Evolutionary conservation across 768 basidiomycete genomes (phyloP).

Genomic region (Hypholoma fasciculare): DNA sequence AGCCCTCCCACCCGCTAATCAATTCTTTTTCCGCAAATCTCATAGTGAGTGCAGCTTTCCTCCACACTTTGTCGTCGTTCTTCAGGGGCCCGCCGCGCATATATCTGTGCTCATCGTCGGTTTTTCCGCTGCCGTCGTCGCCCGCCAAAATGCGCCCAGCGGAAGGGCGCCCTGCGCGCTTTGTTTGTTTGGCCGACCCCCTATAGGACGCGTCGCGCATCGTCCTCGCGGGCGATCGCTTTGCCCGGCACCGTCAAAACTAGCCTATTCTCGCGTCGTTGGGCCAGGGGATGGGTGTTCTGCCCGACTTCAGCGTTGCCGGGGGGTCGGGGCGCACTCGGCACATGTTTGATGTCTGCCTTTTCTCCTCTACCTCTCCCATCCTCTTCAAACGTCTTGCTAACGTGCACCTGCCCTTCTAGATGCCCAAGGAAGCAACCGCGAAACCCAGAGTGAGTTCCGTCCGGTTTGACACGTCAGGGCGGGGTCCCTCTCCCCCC

Average conservation of each 20-base stretch:
- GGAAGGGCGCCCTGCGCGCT: conserved; percentile 20
- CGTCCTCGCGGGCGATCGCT: conserved; percentile 14
- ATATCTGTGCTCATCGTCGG: conserved; percentile 3
- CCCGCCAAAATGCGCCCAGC: conserved; percentile 7
- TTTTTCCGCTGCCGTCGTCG: conserved; percentile 15
- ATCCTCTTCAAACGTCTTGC: conserved; percentile 10
- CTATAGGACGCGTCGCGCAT: conserved; percentile 28
- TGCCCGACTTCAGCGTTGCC: conserved; percentile 16
- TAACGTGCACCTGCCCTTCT: conserved; percentile 20
- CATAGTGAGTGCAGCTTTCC: conserved; percentile 18
- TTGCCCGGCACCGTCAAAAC: conserved; percentile 9
- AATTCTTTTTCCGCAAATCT: conserved; percentile 17
- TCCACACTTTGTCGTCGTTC: conserved; percentile 9
- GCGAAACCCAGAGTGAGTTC: conserved; percentile 66
- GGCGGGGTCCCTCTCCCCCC: neutral
- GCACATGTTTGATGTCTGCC: conserved; percentile 5
- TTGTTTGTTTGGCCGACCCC: conserved; percentile 33
- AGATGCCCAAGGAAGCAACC: conserved; percentile 80
- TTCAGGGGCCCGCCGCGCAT: conserved; percentile 3
- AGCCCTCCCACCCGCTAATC: conserved; percentile 21
- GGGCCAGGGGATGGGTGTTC: conserved; percentile 7
- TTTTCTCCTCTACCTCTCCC: conserved; percentile 9
- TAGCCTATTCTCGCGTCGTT: conserved; percentile 17
- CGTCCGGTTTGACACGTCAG: conserved; percentile 19
- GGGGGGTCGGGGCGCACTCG: neutral